phyloP scores from a whole-genome alignment of 2,329 filamentous ascomycete species.

The Fusarium hostae region DNA sequence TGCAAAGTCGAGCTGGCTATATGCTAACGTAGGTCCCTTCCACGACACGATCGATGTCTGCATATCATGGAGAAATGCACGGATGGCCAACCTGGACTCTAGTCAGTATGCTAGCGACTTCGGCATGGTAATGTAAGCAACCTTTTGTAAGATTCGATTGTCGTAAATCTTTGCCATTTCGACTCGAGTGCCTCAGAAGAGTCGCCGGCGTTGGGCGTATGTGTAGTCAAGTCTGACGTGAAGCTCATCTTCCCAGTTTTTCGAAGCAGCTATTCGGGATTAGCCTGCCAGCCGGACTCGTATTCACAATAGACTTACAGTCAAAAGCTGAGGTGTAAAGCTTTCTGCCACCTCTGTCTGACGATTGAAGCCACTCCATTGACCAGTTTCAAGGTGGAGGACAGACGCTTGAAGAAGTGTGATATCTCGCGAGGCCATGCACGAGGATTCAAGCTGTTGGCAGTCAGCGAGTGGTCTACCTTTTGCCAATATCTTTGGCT shows the following conservation, averaged over 20 bases:
- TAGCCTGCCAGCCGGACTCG: constrained; percentile 3
- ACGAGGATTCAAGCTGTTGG: constrained; percentile 27
- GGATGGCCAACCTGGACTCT: constrained; percentile 34
- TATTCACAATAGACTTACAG: constrained; percentile 18
- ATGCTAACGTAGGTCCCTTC: constrained; percentile 37
- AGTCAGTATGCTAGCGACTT: constrained; percentile 17
- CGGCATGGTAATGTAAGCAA: background rate
- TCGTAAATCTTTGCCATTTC: constrained; percentile 37
- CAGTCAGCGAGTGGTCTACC: background rate
- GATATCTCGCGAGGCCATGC: constrained; percentile 23
- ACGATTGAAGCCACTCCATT: constrained; percentile 40
- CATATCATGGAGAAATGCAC: constrained; percentile 39
- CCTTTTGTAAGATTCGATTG: constrained; percentile 41
- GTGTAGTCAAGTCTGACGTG: constrained; percentile 26
- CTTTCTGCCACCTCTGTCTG: constrained; percentile 38
- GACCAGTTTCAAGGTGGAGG: constrained; percentile 39
- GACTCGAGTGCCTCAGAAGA: constrained; percentile 32
- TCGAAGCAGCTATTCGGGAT: constrained; percentile 35
- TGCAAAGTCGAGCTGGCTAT: constrained; percentile 38
- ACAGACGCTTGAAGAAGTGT: constrained; percentile 40
- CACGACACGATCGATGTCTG: constrained; percentile 40
- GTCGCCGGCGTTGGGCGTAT: constrained; percentile 27
- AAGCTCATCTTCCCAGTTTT: constrained; percentile 35
- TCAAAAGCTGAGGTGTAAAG: constrained; percentile 31
- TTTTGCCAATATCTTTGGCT: background rate